Evolutionary conservation across 164 flowering plant genomes (phyloP), one percentile per base, ranked within the genome.

Genomic region (Nelumbo lutea): DNA sequence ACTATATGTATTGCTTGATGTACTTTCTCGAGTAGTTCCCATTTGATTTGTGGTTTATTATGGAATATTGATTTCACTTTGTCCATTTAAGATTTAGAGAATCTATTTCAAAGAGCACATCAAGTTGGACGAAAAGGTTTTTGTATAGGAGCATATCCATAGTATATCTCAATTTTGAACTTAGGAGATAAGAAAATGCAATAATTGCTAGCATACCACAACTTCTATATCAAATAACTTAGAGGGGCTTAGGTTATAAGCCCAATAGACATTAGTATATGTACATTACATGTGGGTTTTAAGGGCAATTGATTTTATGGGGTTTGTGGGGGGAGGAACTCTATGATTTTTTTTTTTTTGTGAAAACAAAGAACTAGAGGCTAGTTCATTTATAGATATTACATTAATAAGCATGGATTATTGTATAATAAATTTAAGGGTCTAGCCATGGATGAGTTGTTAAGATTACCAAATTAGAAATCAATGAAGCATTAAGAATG

Each of bases 71-170:
- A 27, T 27, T 27, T 27, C 27, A 27, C 27, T 27, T 58, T 46
- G 1, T 52, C 10, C 40, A 41, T 66, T 7, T 15, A 69, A 89
- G 96, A 63, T 90, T 83, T 82, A 90, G 85, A 69, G 96, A 90
- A 52, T 82, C 96, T 5, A 84, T 90, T 72, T 83, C 96, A 9
- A 90, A 84, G 83, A 86, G 87, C 67, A 85, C 96, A 40, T 79
- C 86, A 68, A 93, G 93, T 61, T 90, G 88, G 96, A 88, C 82
- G 77, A 93, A 90, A 77, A 84, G 82, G 78, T 76, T 87, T 71
- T 88, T 88, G 72, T 83, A 93, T 69, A 89, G 90, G 59, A 86
- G 60, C 71, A 70, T 80, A 59, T 76, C 93, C 47, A 71, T 81
- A 74, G 62, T 82, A 9, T 88, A 85, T 67, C 15, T 77, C 66